These are phyloP conservation scores for Cordyceps pruinosa DNA, from an alignment of 2,329 filamentous ascomycete species.

Conservation along the genomic window DNA sequence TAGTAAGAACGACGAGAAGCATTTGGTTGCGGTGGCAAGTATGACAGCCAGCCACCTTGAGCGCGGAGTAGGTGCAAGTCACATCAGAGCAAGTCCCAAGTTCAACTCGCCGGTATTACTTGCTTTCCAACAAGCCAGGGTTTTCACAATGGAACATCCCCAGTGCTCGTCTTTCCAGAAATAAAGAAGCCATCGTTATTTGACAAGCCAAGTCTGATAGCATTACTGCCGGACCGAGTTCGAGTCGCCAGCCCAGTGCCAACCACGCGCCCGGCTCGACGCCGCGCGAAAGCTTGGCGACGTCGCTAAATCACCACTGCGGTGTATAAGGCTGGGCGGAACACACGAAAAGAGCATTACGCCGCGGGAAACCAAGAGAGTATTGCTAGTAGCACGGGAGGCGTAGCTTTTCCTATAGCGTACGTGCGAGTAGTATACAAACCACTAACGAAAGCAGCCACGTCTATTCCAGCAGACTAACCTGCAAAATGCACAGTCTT, in stretches of 20 bases:
- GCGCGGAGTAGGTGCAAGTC: constrained; percentile 3
- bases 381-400: too few species aligned
- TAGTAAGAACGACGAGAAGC: too few species aligned
- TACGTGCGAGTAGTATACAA: too few species aligned
- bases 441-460: too few species aligned
- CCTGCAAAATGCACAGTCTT: too few species aligned
- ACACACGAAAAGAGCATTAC: too few species aligned
- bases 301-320: background rate
- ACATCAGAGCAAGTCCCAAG: constrained; percentile 3
- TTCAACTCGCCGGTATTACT: background rate
- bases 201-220: background rate
- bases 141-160: background rate
- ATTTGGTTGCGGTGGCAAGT: too few species aligned
- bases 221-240: background rate
- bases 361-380: too few species aligned
- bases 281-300: background rate
- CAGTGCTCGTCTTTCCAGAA: background rate
- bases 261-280: background rate
- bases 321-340: background rate
- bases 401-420: too few species aligned
- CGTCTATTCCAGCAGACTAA: too few species aligned
- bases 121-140: background rate
- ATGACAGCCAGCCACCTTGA: too few species aligned
- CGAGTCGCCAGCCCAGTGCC: background rate
- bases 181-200: background rate